Evolutionary conservation across 805 yeast species (phyloP).

Genomic region (Blastobotrys parvus): DNA sequence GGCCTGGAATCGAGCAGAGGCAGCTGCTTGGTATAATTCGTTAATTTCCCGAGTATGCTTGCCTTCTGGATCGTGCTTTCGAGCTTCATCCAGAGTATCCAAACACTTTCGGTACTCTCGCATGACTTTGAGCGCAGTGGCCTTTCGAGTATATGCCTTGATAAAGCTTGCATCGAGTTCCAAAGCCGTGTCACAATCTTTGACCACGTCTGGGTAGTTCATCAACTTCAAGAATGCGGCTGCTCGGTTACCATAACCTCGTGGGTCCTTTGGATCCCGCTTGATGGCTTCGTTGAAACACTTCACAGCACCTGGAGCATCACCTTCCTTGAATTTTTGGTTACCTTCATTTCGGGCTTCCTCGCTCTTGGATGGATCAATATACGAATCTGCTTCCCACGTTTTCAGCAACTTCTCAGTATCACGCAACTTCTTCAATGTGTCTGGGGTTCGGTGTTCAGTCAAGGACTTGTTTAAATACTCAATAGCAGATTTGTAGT

Average conservation of each 20-base stretch:
- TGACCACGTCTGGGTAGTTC: constrained; percentile 95
- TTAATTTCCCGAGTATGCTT: constrained; percentile 70
- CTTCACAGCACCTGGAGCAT: constrained; percentile 95
- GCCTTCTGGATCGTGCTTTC: constrained; percentile 59
- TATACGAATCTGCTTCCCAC: constrained; percentile 66
- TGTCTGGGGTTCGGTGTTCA: constrained; percentile 95
- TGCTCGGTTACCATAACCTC: constrained; percentile 97
- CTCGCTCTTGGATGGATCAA: constrained; percentile 90
- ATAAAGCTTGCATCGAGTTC: constrained; percentile 79
- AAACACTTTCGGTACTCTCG: constrained; percentile 75
- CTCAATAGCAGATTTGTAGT: constrained; percentile 64
- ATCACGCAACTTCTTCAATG: constrained; percentile 74
- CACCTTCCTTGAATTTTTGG: constrained; percentile 78
- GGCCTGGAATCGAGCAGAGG: constrained; percentile 66
- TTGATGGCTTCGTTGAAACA: constrained; percentile 93
- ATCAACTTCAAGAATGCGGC: constrained; percentile 90
- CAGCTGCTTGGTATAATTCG: constrained; percentile 68
- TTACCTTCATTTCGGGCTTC: constrained; percentile 92
- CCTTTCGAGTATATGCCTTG: constrained; percentile 95
- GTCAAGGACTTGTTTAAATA: constrained; percentile 85
- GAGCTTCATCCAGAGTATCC: constrained; percentile 74
- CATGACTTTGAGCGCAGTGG: constrained; percentile 86
- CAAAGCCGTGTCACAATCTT: constrained; percentile 87
- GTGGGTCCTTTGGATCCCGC: constrained; percentile 93
- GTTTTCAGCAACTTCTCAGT: constrained; percentile 80